Evolutionary conservation across 2,329 filamentous ascomycete species (phyloP), one percentile per base, ranked within the genome.

Genomic region (Phaeomoniella chlamydospora): DNA sequence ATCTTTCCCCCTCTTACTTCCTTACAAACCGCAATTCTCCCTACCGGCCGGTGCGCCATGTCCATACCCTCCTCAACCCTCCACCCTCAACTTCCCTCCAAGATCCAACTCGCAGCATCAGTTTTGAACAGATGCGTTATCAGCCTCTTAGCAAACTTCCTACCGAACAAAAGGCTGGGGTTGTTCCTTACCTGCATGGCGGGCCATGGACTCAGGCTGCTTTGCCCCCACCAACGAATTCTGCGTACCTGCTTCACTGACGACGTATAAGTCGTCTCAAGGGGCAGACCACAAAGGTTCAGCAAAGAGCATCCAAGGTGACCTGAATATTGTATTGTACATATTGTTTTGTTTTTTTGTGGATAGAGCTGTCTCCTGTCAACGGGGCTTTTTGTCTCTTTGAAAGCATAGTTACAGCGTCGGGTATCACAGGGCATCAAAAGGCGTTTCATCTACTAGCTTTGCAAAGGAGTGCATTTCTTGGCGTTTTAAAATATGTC

Each of bases 51-150:
- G 80, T 94, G 29, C 80, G 87, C 36, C 74, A 84, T 41, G 84
- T 94, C 40, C 86, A 90, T 46, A 93, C 85, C 1, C 71, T 96
- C n/a, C 67, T 94, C 18, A 85, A 90, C 39, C 87, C 87, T 18
- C 84, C 86, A 4, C 82, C 86, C 0, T 81, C 83, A 15, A 70
- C 76, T 5, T 84, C 84, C 5, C 70, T 92, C 43, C 79, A 88
- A 43, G 72, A 81, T 46, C 80, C 85, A 51, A 68, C 80, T 44
- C 64, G 82, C 50, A 72, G 54, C 59, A 64, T 65, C 37, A 60
- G 70, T 33, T 75, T 80, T 36, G 69, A 74, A 41, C 72, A 86
- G 59, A 86, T 92, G 78, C 80, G 88, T 54, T 83, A 90, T 51
- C 79, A 87, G 44, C 80, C 81, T 5, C 59, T 88, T 3, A 80